Base-by-base conservation (phyloP, 768 basidiomycete genomes). In the Serendipita indica region DNA sequence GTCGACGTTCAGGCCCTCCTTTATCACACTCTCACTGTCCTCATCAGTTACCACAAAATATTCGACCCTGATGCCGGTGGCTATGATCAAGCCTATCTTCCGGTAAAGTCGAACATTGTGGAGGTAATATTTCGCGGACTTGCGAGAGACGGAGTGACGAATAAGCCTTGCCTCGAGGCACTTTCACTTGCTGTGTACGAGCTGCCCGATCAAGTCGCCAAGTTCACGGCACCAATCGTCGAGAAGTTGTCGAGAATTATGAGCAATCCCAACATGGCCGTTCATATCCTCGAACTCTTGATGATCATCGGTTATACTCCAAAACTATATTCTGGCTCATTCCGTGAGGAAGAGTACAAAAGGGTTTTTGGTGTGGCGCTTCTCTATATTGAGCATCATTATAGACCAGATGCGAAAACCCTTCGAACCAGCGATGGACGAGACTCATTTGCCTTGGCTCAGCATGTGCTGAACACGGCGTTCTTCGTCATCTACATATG, bases 241-340 rank as follows among this genome's bases (percentile, higher is more conserved):
- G 84, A 86, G 64, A 89, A 88, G 69, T 77, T 98, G 28, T 83
- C 86, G 4, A 85, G 88, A 68, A 94, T 98, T 71, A 93, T 97
- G 83, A 89, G 89, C 0, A 91, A 88, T 58, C 82, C 90, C 2
- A 83, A 83, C 61, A 86, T 97, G 79, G 86, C 91, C 3, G 86
- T 93, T n/a, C 93, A 98, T 67, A 93, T 98, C 67, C 81, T 98
- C 60, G 88, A 88, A 62, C 88, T 98, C 68, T 78, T 98, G 22
- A 78, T 81, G 39, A 84, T 96, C 61, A 77, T 96, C 43, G 91
- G 89, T 2, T 88, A 90, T 1, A 77, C 86, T 13, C 83, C 80
- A 1, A 71, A 77, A 3, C 73, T 98, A 3, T 87, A 91, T 68
- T 82, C 82, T 59, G 98, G 96, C 69, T 54, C 49, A 20, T 87